Evolutionary conservation across 2,329 filamentous ascomycete genomes (phyloP), one percentile per base, ranked within the genome.

Genomic region (Arthrobotrys musiformis): DNA sequence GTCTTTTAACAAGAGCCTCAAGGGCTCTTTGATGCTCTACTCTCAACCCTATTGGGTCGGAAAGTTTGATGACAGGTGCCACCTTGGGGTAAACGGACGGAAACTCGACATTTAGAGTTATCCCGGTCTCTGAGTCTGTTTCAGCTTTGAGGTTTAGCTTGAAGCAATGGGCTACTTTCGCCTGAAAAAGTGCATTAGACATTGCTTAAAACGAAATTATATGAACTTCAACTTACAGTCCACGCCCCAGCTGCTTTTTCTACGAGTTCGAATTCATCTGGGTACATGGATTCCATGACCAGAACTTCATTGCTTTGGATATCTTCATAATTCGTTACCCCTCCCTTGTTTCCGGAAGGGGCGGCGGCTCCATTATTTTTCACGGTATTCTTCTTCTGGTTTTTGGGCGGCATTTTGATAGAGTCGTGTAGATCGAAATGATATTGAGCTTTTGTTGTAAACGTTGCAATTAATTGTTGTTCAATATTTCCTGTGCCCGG

Each of bases 71-170:
- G 9, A 93, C 85, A 0, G 94, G 94, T 1, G 90, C 85, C 0
- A 93, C 92, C 82, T 93, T 97, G 2, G 94, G 95, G 82, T 98
- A 98, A 0, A 94, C 97, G 5, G 93, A 92, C 7, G 93, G 95
- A 79, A 98, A 86, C 69, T 92, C 90, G 63, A 96, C 93, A 56
- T 89, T 87, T n/a, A 98, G 84, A 1, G 89, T 89, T 42, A 93
- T 86, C 26, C 87, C 87, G 76, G 93, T 70, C 42, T 76, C 72
- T 28, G 40, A 48, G 24, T 76, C 54, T n/a, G 46, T 48, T 52
- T 70, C 89, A 8, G 93, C 88, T 81, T 89, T 93, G 79, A 98
- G 87, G 63, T 88, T 89, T 63, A 98, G 90, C 80, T 92, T 92
- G 83, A 98, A 96, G 0, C 89, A 88, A 15, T 76, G 72, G n/a